Evolutionary conservation across 2,329 filamentous ascomycete genomes (phyloP).

Genomic region (Arthrobotrys entomopaga): DNA sequence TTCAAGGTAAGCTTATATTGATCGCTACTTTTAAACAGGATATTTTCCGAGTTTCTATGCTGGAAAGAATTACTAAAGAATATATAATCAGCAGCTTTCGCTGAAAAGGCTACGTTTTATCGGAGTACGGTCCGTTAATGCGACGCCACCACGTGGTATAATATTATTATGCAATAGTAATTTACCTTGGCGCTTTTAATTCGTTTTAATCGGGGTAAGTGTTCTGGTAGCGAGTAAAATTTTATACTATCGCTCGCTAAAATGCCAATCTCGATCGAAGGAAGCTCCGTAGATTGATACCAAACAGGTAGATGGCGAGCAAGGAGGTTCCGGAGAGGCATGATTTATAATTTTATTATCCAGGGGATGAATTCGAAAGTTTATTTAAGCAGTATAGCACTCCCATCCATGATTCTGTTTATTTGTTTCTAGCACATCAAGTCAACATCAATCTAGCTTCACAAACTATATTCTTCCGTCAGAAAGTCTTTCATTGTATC

Average conservation of each 20-base stretch:
- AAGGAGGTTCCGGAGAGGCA: neutral
- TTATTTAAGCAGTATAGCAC: constrained; percentile 14
- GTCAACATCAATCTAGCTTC: constrained; percentile 3
- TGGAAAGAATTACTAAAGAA: too few relatives aligned
- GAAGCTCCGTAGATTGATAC: too few relatives aligned
- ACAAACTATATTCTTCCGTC: neutral
- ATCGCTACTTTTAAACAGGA: too few relatives aligned
- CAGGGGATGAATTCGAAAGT: neutral
- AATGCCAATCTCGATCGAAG: neutral
- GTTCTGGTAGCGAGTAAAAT: neutral
- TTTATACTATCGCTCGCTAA: constrained; percentile 1
- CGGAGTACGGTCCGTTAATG: constrained; percentile 25
- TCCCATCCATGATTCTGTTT: neutral
- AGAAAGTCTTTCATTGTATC: neutral
- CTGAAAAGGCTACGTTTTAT: constrained; percentile 2
- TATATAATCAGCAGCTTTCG: neutral
- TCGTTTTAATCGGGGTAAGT: neutral
- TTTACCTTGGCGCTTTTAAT: constrained; percentile 4
- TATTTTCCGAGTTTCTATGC: too few relatives aligned
- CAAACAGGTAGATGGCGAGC: too few relatives aligned
- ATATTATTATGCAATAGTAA: neutral
- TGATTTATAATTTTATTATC: neutral
- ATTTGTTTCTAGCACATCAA: neutral
- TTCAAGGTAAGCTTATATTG: too few relatives aligned
- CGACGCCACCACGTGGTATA: neutral